Conservation (phyloP, 176 grass and related monocot genomes). For the Tillandsia fasciculata region DNA sequence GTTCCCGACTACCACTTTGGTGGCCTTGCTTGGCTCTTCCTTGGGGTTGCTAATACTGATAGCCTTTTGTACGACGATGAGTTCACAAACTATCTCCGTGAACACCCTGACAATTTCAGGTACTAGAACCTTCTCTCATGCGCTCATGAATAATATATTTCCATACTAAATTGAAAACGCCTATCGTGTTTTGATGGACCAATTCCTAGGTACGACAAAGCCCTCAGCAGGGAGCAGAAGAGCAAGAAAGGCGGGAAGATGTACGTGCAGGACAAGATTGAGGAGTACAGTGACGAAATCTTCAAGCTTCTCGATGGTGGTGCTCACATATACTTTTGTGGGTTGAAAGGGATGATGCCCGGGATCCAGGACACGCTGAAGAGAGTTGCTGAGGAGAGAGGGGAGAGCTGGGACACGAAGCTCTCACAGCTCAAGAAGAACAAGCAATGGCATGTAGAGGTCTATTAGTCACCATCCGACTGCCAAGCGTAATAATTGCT, state of each 20-base stretch:
- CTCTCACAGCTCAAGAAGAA: constrained; percentile 79
- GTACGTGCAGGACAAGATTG: constrained; percentile 96
- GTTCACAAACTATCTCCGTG: constrained; percentile 60
- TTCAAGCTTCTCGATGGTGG: constrained; percentile 74
- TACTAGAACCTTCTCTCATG: neutral
- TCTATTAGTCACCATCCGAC: constrained; percentile 29
- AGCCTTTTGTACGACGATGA: constrained; percentile 94
- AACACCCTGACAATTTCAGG: constrained; percentile 79
- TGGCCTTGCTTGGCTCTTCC: constrained; percentile 90
- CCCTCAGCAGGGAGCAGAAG: constrained; percentile 73
- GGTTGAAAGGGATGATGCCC: constrained; percentile 97
- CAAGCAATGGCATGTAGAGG: constrained; percentile 94
- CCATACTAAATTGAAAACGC: neutral
- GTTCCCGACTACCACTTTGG: constrained; percentile 67
- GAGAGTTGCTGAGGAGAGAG: constrained; percentile 81
- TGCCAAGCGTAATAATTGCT: constrained; percentile 4
- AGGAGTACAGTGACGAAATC: constrained; percentile 85
- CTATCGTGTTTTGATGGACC: neutral
- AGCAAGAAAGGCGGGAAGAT: constrained; percentile 76
- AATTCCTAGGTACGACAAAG: constrained; percentile 66
- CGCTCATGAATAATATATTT: neutral
- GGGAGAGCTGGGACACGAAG: constrained; percentile 86
- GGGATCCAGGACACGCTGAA: constrained; percentile 82
- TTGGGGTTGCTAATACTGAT: constrained; percentile 74
- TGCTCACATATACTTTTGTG: constrained; percentile 83